Conservation (phyloP, 495 filamentous ascomycete species). For the Aspergillus haitiensis region DNA sequence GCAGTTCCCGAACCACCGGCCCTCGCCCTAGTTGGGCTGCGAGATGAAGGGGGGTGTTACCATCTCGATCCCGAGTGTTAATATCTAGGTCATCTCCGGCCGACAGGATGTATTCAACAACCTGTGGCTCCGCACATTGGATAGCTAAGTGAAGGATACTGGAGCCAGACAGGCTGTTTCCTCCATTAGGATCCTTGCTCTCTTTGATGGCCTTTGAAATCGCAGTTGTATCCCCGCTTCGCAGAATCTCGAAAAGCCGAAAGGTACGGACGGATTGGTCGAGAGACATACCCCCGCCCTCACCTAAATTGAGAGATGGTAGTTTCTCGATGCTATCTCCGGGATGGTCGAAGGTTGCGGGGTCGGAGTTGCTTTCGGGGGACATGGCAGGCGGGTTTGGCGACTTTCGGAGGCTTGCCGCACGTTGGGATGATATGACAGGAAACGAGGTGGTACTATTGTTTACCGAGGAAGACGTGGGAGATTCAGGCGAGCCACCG, state of each 20-base stretch:
- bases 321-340: constrained; percentile 36
- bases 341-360: constrained; percentile 31
- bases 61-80: constrained; percentile 87
- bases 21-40: constrained; percentile 79
- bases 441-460: constrained; percentile 22
- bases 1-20: constrained; percentile 74
- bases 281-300: constrained; percentile 57
- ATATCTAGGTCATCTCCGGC: constrained; percentile 67
- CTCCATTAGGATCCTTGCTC: constrained; percentile 48
- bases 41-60: constrained; percentile 89
- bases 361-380: constrained; percentile 30
- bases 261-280: constrained; percentile 95
- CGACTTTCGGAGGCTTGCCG: constrained; percentile 33
- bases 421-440: constrained; percentile 32
- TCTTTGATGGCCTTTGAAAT: constrained; percentile 88
- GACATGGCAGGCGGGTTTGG: constrained; percentile 28
- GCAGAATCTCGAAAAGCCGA: constrained; percentile 85
- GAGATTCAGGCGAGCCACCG: constrained; percentile 35
- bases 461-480: constrained; percentile 32
- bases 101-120: constrained; percentile 92
- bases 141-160: constrained; percentile 90
- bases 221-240: constrained; percentile 84
- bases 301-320: constrained; percentile 33
- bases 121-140: constrained; percentile 93
- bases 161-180: constrained; percentile 66